Percentiles rank a stretch among this genome's conserved stretches.
Evolutionary conservation across 176 grass and related monocot genomes (phyloP).

Genomic region (Carex scoparia): DNA sequence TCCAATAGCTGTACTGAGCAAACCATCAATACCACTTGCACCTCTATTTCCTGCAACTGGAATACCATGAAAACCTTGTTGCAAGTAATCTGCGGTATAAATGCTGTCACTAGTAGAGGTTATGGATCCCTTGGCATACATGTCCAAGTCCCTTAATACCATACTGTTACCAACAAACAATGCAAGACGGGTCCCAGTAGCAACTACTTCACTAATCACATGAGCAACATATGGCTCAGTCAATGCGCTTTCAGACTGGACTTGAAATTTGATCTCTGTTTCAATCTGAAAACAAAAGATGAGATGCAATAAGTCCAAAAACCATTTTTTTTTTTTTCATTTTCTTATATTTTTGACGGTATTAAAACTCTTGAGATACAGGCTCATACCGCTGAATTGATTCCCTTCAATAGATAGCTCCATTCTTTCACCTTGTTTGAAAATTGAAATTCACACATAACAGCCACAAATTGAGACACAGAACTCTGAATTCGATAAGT

Average conservation of each 20-base stretch:
- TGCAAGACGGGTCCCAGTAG: constrained; percentile 33
- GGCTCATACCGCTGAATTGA: constrained; percentile 66
- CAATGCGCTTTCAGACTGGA: constrained; percentile 53
- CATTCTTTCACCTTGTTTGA: constrained; percentile 49
- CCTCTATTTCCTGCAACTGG: constrained; percentile 74
- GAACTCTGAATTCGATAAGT: constrained; percentile 76
- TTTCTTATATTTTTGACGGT: not conserved
- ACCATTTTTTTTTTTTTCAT: too few species aligned
- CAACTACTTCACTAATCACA: constrained; percentile 59
- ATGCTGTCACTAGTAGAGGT: constrained; percentile 24
- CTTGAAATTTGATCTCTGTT: constrained; percentile 70
- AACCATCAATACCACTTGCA: constrained; percentile 99
- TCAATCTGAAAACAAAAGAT: constrained; percentile 45
- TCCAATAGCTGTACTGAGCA: constrained; percentile 85
- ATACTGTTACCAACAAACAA: constrained; percentile 94
- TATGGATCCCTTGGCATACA: constrained; percentile 79
- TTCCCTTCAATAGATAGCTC: constrained; percentile 48
- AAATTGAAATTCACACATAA: constrained; percentile 38
- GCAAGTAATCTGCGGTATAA: constrained; percentile 22
- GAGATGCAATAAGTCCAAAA: too few species aligned
- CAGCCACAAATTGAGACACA: constrained; percentile 61
- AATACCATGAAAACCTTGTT: constrained; percentile 51
- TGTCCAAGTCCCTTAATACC: constrained; percentile 85
- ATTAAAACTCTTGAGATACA: not conserved
- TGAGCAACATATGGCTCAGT: constrained; percentile 89